Base-by-base conservation (phyloP, 169 alveolate species). In the Eimeria sp. region DNA sequence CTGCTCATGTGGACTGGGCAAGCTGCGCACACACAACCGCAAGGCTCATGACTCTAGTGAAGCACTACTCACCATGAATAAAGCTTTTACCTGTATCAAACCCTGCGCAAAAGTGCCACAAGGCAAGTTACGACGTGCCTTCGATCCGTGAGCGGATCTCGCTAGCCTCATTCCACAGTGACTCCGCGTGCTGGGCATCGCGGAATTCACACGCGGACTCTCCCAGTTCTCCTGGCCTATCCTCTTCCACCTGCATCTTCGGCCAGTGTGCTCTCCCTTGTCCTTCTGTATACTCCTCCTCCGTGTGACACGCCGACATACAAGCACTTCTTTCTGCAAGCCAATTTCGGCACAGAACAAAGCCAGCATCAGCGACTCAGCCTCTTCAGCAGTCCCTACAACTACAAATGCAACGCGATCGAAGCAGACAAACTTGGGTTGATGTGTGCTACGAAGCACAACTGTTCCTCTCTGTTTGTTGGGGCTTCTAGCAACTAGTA, bases 1-100 rank as follows among this genome's bases (percentile, higher is more conserved):
- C 80, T 87, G 51, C 93, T 87, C 93, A 87, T 87, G 65, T 87
- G 93, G 63, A 87, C 93, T 25, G 93, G 93, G 65, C 93, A 87
- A 14, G 93, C 93, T 87, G 93, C 73, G 82, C 82, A 43, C 67
- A 78, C 88, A 78, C 88, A 22, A 25, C 67, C 88, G 67, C 88
- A 78, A 43, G 47, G 27, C 67, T 78, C 67, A 27, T 34, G 5
- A 40, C 30, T 45, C 51, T 5, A 76, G 11, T 22, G 47, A 49
- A 22, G n/a, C 47, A 27, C 11, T 47, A 20, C 9, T 9, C n/a
- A 22, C 88, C 22, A 10, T 49, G 16, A 9, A 25, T 0, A 11
- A 7, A 3, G 4, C 7, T 7, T 45, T 45, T 27, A 5, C 11
- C 16, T 2, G n/a, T 2, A 0, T 20, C 47, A 47, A 47, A 3